Evolutionary conservation across 139 green algal genomes (phyloP), one percentile per base, ranked within the genome.

Genomic region (Marvania coccoides): DNA sequence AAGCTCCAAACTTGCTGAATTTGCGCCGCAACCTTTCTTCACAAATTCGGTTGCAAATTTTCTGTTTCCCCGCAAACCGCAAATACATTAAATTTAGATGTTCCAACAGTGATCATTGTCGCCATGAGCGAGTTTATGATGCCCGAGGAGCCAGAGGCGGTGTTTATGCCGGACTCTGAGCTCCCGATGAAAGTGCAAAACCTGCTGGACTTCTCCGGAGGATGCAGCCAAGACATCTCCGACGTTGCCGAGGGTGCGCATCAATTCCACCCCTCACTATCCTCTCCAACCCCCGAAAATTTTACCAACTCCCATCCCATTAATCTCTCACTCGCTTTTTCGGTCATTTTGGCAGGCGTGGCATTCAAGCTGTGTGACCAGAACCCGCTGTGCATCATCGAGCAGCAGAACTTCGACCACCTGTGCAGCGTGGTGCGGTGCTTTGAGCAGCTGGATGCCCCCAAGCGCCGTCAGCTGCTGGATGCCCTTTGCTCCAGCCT

Each of bases 401-500:
- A 84, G 47, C 77, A 87, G 15, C 36, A 70, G 10, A 72, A 74
- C 23, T 81, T 87, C 26, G 74, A 87, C 63, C 34, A 69, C 35
- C 61, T 87, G 3, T 79, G 60, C 53, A 73, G 46, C 51, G 60
- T 87, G 54, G 63, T 83, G 29, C 37, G 59, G 5, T 19, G 28
- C 28, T 82, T 61, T 30, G 6, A 28, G 3, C 58, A 77, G 24
- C 28, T 86, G 13, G 69, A 78, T 10, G 71, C 56, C 12, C 34
- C 57, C 19, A 40, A 71, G 39, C 63, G 73, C 6, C 31, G 57
- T 12, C 68, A 69, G 51, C 60, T 87, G n/a, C 28, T 86, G 19
- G 80, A 87, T 58, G 61, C 63, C 30, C 65, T 91, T 24, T 70
- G 65, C 12, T 81, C 82, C 24, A 85, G 77, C 51, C 74, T 91